These are phyloP conservation scores for Rosa multiflora DNA, from an alignment of 306 rosid genomes.

Conservation along the genomic window DNA sequence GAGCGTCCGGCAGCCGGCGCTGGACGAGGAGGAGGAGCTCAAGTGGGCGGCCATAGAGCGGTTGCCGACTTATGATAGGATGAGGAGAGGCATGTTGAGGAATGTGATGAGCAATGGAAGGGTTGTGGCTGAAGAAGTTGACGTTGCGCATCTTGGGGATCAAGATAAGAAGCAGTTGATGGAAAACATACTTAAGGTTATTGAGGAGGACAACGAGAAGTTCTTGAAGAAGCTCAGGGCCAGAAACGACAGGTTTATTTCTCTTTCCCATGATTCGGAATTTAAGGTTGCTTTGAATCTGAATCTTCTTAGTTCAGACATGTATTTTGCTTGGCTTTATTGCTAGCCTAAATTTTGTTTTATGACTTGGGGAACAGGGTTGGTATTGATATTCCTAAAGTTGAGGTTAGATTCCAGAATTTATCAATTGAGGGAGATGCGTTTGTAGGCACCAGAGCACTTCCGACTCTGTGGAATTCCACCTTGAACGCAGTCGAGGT, in stretches of 20 bases:
- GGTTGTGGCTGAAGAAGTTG: conserved; percentile 48
- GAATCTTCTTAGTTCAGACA: background rate
- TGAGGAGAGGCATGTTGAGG: conserved; percentile 56
- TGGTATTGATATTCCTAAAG: conserved; percentile 55
- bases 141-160: conserved; percentile 49
- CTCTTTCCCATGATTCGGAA: background rate
- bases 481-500: conserved; percentile 60
- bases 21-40: conserved; percentile 62
- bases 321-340: background rate
- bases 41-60: conserved; percentile 81
- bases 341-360: background rate
- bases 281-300: background rate
- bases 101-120: conserved; percentile 54
- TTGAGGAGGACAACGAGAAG: conserved; percentile 65
- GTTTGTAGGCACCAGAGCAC: conserved; percentile 65
- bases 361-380: conserved; percentile 37
- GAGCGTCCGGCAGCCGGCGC: conserved; percentile 38
- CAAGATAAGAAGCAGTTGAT: conserved; percentile 56
- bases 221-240: conserved; percentile 48
- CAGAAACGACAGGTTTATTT: conserved; percentile 53
- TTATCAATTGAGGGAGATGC: conserved; percentile 65
- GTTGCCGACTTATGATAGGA: conserved; percentile 66
- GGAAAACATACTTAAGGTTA: conserved; percentile 55
- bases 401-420: conserved; percentile 56
- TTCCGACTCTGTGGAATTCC: conserved; percentile 56